phyloP scores from a whole-genome alignment of 306 rosid genomes.

The Dryas alaskensis region DNA sequence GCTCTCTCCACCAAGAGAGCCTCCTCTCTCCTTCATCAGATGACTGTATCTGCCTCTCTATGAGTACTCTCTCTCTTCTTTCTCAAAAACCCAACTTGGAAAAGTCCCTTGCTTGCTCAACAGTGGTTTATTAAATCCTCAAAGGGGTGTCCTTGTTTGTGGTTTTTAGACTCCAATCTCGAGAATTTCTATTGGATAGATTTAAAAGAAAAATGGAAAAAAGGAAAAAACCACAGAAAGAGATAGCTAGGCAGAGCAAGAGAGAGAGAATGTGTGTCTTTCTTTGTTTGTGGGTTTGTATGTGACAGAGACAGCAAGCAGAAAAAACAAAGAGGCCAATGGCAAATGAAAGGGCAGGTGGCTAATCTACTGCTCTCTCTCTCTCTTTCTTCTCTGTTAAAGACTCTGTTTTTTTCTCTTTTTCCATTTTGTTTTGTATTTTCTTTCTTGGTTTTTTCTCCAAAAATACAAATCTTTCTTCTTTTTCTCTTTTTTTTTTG shows the following conservation, averaged over 20 bases:
- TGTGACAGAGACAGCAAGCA: slow-evolving; percentile 38
- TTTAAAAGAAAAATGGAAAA: neutral
- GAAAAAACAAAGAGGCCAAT: slow-evolving; percentile 34
- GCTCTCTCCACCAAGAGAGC: slow-evolving; percentile 97
- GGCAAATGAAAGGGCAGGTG: slow-evolving; percentile 36
- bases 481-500: slow-evolving; percentile 20
- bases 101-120: slow-evolving; percentile 15
- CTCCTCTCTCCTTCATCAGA: slow-evolving; percentile 88
- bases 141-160: slow-evolving; percentile 9
- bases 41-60: slow-evolving; percentile 8
- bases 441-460: no score
- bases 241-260: slow-evolving; percentile 15
- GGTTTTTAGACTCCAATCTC: slow-evolving; percentile 55
- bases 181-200: slow-evolving; percentile 36
- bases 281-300: slow-evolving; percentile 34
- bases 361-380: slow-evolving; percentile 12
- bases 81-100: slow-evolving; percentile 20
- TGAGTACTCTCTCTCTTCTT: neutral
- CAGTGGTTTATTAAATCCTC: neutral
- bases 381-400: neutral
- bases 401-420: neutral
- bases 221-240: slow-evolving; percentile 33
- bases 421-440: neutral
- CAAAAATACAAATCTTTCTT: neutral
- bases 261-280: slow-evolving; percentile 27